Conservation (phyloP, 371 early-diverging fungal genomes). For the Umbelopsis sp. region DNA sequence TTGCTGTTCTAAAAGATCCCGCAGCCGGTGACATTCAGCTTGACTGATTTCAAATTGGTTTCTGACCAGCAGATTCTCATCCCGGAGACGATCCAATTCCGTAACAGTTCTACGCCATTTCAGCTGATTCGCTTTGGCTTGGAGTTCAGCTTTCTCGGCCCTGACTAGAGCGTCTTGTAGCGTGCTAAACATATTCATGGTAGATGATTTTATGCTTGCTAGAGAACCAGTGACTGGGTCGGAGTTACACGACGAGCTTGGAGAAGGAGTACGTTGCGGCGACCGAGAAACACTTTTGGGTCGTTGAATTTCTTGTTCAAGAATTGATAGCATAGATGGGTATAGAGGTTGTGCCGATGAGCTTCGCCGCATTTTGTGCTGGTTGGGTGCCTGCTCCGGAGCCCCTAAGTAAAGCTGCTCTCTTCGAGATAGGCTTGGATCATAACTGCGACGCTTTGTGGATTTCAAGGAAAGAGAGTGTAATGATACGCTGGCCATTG, state of each 20-base stretch:
- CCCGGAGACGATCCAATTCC: conserved; percentile 12
- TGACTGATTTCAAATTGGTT: not conserved
- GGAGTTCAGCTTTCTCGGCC: not conserved
- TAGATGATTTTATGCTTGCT: not conserved
- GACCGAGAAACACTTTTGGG: not conserved
- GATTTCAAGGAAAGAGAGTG: not conserved
- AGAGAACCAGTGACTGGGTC: not conserved
- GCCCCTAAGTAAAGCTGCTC: not conserved
- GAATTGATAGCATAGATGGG: not conserved
- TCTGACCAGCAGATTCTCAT: conserved; percentile 17
- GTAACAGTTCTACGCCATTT: not conserved
- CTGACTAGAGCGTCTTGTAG: not conserved
- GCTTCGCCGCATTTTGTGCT: not conserved
- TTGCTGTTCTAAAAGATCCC: not conserved
- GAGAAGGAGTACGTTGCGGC: not conserved
- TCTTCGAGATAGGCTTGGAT: not conserved
- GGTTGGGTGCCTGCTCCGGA: not conserved
- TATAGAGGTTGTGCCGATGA: not conserved
- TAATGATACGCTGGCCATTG: not conserved
- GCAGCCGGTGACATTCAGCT: conserved; percentile 1
- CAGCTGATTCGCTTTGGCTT: not conserved
- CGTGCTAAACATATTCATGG: not conserved
- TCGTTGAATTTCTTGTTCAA: not conserved
- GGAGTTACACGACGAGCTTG: not conserved
- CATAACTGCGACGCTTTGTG: not conserved